A percentile compares a stretch with the other conserved stretches of the same genome.
phyloP scores from a whole-genome alignment of 1,139 yeast genomes.

The Zygotorulaspora mrakii region DNA sequence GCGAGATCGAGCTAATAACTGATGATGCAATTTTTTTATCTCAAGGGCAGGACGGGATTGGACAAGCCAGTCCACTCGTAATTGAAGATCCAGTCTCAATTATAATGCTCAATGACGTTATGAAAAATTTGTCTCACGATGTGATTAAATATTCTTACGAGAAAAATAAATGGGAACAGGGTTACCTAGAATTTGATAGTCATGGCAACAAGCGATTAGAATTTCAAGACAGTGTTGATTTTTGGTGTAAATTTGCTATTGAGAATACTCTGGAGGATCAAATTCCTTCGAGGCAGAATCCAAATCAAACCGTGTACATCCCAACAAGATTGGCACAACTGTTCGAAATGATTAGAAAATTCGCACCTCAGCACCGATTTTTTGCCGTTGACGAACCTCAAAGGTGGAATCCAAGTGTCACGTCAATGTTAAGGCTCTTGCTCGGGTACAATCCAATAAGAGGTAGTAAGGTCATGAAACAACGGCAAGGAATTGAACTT shows the following conservation, averaged over 20 bases:
- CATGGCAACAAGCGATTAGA: slow-evolving; percentile 11
- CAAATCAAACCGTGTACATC: slow-evolving; percentile 17
- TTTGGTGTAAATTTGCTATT: slow-evolving; percentile 25
- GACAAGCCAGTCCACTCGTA: slow-evolving; percentile 12
- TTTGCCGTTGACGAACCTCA: slow-evolving; percentile 29
- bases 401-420: slow-evolving; percentile 12
- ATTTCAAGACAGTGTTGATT: slow-evolving; percentile 23
- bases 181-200: slow-evolving; percentile 18
- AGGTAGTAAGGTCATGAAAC: slow-evolving; percentile 8
- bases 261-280: slow-evolving; percentile 4
- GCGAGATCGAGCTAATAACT: slow-evolving; percentile 18
- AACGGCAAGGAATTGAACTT: slow-evolving; percentile 7
- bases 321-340: slow-evolving; percentile 33
- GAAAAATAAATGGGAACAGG: slow-evolving; percentile 25
- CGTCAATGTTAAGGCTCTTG: slow-evolving; percentile 11
- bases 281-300: slow-evolving; percentile 1
- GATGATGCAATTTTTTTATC: slow-evolving; percentile 17
- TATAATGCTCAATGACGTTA: slow-evolving; percentile 30
- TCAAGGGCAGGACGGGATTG: slow-evolving; percentile 6
- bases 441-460: slow-evolving; percentile 12
- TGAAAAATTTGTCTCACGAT: slow-evolving; percentile 30
- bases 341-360: slow-evolving; percentile 20
- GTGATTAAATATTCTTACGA: slow-evolving; percentile 18
- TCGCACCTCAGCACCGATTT: slow-evolving; percentile 30
- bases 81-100: slow-evolving; percentile 34